Percentiles rank a stretch among this genome's conserved stretches.
These are phyloP conservation scores for Pseudozyma pruni DNA, from an alignment of 1,284 basidiomycete species.

Conservation along the genomic window DNA sequence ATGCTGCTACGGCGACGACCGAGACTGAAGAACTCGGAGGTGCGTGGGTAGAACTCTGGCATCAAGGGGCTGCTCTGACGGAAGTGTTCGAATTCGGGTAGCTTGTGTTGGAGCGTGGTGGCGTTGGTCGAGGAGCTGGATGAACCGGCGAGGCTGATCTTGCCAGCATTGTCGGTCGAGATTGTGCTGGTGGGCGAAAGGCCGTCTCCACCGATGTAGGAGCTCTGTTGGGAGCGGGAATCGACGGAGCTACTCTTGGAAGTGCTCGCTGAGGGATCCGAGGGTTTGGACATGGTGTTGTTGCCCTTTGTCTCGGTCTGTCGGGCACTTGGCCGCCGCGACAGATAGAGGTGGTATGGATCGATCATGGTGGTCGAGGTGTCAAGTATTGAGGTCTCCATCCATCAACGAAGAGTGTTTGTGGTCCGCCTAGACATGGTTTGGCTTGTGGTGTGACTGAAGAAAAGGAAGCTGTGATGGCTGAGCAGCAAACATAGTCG, in stretches of 20 bases:
- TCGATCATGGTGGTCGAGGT: conserved; percentile 29
- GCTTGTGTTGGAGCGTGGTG: conserved; percentile 22
- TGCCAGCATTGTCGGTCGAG: conserved; percentile 21
- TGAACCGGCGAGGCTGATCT: conserved; percentile 19
- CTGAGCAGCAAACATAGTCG: too few relatives aligned
- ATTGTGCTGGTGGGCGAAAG: conserved; percentile 32
- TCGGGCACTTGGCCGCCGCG: conserved; percentile 14
- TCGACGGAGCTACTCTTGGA: conserved; percentile 36
- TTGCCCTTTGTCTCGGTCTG: conserved; percentile 7
- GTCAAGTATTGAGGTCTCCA: background rate
- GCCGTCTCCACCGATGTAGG: conserved; percentile 26
- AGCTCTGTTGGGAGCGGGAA: conserved; percentile 31
- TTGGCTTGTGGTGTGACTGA: too few relatives aligned
- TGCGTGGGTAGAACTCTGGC: conserved; percentile 45
- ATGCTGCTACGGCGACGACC: conserved; percentile 33
- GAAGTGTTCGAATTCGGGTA: conserved; percentile 50
- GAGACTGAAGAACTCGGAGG: conserved; percentile 48
- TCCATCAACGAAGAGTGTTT: background rate
- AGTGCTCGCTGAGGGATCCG: background rate
- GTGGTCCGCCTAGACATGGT: conserved; percentile 5
- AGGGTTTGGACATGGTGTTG: background rate
- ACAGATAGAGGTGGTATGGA: conserved; percentile 38
- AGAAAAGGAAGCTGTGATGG: too few relatives aligned
- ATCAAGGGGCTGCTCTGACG: conserved; percentile 33
- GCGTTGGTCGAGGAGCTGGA: conserved; percentile 22